A percentile compares a stretch with the other conserved stretches of the same genome.
Evolutionary conservation across 2,329 filamentous ascomycete genomes (phyloP).

Genomic region (Xylaria sp.): DNA sequence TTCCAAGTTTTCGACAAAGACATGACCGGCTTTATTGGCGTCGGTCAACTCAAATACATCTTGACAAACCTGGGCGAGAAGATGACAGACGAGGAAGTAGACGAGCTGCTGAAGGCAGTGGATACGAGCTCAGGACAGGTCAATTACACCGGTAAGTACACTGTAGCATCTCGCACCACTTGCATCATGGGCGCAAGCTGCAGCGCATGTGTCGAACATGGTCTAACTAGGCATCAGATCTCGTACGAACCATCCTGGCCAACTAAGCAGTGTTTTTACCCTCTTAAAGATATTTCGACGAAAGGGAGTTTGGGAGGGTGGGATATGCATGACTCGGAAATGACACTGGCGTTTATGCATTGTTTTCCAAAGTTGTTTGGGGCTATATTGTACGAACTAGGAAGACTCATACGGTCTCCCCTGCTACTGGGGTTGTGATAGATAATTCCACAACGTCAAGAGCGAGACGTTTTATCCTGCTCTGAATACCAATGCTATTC

Average conservation of each 20-base stretch:
- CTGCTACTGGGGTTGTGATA: slow-evolving; percentile 33
- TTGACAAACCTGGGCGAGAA: slow-evolving; percentile 98
- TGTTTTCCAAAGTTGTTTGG: slow-evolving; percentile 39
- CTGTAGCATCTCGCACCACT: background rate
- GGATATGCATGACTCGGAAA: slow-evolving; percentile 45
- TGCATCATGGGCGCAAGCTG: background rate
- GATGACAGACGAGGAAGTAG: slow-evolving; percentile 98
- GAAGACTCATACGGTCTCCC: slow-evolving; percentile 37
- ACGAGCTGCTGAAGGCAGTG: slow-evolving; percentile 97
- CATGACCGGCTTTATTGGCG: slow-evolving; percentile 96
- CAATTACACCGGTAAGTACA: slow-evolving; percentile 86
- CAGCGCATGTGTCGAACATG: background rate
- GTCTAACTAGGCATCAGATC: slow-evolving; percentile 63
- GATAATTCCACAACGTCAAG: slow-evolving; percentile 26
- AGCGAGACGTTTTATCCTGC: slow-evolving; percentile 15
- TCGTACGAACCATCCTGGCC: slow-evolving; percentile 86
- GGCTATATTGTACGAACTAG: slow-evolving; percentile 40
- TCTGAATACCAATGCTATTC: slow-evolving; percentile 7
- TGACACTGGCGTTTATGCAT: slow-evolving; percentile 48
- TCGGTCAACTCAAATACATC: slow-evolving; percentile 97
- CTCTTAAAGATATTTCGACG: slow-evolving; percentile 32
- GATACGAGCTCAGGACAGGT: slow-evolving; percentile 96
- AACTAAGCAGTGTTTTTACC: slow-evolving; percentile 64
- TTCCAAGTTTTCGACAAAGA: slow-evolving; percentile 99
- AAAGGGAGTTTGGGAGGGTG: slow-evolving; percentile 45